A percentile compares a stretch with the other conserved stretches of the same genome.
These are phyloP conservation scores for Erysimum pusillum DNA, from an alignment of 441 rosid genomes.

Conservation along the genomic window DNA sequence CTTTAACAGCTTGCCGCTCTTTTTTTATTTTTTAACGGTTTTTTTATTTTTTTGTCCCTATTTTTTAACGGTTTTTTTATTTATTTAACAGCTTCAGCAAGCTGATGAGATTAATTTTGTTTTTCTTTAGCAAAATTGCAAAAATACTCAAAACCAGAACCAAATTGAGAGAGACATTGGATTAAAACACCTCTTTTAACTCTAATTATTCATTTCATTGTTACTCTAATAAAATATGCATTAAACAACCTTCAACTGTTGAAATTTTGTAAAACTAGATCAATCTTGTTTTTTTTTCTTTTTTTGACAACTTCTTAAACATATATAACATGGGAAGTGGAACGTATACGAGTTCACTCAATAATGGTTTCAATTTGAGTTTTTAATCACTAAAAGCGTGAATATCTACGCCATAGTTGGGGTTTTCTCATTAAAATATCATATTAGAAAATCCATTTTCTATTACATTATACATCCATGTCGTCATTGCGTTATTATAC, in stretches of 20 bases:
- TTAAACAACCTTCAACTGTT: neutral
- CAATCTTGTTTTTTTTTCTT: neutral
- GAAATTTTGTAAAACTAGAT: neutral
- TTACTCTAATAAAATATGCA: neutral
- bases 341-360: slow-evolving; percentile 1
- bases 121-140: too few relatives aligned
- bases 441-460: neutral
- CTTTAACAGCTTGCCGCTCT: slow-evolving; percentile 39
- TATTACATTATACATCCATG: slow-evolving; percentile 1
- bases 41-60: neutral
- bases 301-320: neutral
- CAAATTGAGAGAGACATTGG: neutral
- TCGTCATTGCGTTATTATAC: slow-evolving; percentile 12
- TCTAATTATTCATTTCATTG: neutral
- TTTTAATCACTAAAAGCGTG: neutral
- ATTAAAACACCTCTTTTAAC: neutral
- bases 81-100: slow-evolving; percentile 7
- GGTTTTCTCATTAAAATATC: neutral
- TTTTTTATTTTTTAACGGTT: neutral
- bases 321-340: slow-evolving; percentile 2
- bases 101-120: neutral
- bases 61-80: slow-evolving; percentile 7
- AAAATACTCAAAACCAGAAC: neutral
- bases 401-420: neutral
- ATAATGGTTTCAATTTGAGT: neutral